Evolutionary conservation across 345 rosid genomes (phyloP), one percentile per base, ranked within the genome.

Genomic region (Salix brachista): DNA sequence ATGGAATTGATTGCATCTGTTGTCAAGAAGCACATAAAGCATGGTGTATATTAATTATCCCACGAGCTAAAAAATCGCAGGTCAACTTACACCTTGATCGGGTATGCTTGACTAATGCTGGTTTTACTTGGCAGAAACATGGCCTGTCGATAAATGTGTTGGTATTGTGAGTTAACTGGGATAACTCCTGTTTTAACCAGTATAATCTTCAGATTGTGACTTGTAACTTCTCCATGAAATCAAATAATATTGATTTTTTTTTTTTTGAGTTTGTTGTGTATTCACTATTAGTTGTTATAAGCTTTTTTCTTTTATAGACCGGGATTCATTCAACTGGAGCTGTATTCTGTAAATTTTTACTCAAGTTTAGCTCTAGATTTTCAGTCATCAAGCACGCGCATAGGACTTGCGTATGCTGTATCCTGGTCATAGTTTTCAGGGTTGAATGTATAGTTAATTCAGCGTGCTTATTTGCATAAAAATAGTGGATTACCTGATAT

Each of bases 11-110:
- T 16, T 42, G 12, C 25, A 4, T 19, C 21, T 77, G 79, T 48
- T 68, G 48, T 36, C 14, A 23, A 60, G 26, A 60, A 11, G 61
- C 34, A 37, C 68, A 46, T 58, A 28, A 30, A n/a, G 30, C 69
- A 13, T 61, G 44, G 50, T 67, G 21, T 32, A n/a, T 46, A 48
- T 77, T 76, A 37, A 71, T 34, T 34, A 34, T 34, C 65, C 70
- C n/a, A 30, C 56, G 62, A 64, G 75, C 48, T 77, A 13, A 36
- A 77, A 77, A 64, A 25, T 71, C 64, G 75, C 71, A 77, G 71
- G 80, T 71, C n/a, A 71, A 6, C 21, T 36, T 48, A 72, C 71
- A 65, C 52, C 75, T 64, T 37, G 71, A 7, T 30, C n/a, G 65
- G 65, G 75, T 65, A 71, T 71, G 52, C 66, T 64, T 34, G 75